phyloP scores from a whole-genome alignment of 345 rosid species.

The Eutrema yunnanense region DNA sequence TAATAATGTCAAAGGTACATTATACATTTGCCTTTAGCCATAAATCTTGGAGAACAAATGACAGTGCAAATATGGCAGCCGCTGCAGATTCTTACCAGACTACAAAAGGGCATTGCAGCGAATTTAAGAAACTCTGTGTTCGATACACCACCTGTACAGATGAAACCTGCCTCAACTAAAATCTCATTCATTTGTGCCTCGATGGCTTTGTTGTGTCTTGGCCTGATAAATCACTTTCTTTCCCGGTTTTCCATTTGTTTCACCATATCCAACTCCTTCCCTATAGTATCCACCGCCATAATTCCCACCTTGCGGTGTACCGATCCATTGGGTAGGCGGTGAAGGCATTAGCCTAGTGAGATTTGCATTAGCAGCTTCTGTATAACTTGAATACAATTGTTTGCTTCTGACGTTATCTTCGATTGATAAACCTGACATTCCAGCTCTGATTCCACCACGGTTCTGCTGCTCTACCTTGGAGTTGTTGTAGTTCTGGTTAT shows the following conservation, averaged over 20 bases:
- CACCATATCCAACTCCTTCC: conserved; percentile 37
- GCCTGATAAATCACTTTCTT: conserved; percentile 51
- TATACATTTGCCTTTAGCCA: background rate
- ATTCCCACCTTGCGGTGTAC: conserved; percentile 27
- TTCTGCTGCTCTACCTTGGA: conserved; percentile 43
- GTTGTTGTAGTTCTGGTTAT: conserved; percentile 40
- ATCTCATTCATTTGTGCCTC: conserved; percentile 11
- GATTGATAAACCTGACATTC: conserved; percentile 44
- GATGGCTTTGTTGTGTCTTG: conserved; percentile 36
- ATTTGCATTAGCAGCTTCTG: conserved; percentile 33
- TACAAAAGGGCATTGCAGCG: background rate
- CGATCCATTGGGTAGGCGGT: conserved; percentile 65
- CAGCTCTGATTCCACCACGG: conserved; percentile 44
- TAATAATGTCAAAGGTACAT: background rate
- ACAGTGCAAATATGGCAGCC: background rate
- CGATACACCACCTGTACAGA: conserved; percentile 1
- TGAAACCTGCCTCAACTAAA: background rate
- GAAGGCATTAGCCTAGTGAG: conserved; percentile 34
- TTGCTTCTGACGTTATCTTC: conserved; percentile 45
- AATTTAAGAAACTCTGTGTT: background rate
- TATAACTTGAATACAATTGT: conserved; percentile 25
- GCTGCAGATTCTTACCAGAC: background rate
- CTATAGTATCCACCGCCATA: conserved; percentile 25
- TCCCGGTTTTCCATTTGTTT: conserved; percentile 42
- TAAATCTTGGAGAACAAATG: no score